phyloP scores from a whole-genome alignment of 805 yeast species.

The Metschnikowia similis region DNA sequence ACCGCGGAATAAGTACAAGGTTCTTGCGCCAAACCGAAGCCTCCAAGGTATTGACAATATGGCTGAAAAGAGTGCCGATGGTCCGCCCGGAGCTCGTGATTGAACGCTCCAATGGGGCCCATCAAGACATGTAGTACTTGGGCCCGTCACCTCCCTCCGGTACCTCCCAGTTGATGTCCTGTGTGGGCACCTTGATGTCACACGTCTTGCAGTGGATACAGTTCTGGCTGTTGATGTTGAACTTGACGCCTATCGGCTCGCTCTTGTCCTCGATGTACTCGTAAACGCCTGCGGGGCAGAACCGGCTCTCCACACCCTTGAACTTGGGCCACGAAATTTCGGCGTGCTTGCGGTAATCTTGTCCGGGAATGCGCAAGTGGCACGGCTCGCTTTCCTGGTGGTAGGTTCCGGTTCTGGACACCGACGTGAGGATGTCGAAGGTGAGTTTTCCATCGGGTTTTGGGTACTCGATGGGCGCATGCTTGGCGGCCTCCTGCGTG shows the following conservation, averaged over 20 bases:
- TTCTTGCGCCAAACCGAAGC: too few relatives aligned
- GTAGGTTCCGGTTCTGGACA: constrained; percentile 91
- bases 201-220: constrained; percentile 98
- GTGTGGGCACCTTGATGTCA: constrained; percentile 93
- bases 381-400: constrained; percentile 93
- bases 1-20: too few relatives aligned
- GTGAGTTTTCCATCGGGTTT: constrained; percentile 94
- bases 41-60: too few relatives aligned
- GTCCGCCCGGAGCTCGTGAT: too few relatives aligned
- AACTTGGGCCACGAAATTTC: constrained; percentile 64
- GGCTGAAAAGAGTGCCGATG: too few relatives aligned
- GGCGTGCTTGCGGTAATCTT: constrained; percentile 65
- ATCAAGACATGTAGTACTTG: constrained; percentile 73
- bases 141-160: constrained; percentile 99
- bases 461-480: constrained; percentile 77
- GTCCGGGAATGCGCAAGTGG: constrained; percentile 66
- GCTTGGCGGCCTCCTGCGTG: constrained; percentile 65
- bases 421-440: constrained; percentile 91
- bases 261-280: constrained; percentile 77
- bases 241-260: constrained; percentile 61
- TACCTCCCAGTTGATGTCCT: constrained; percentile 93
- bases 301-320: constrained; percentile 84
- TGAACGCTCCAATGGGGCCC: not conserved
- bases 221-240: constrained; percentile 93
- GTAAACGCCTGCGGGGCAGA: constrained; percentile 98